Evolutionary conservation across 2,329 filamentous ascomycete species (phyloP).

Genomic region (Epichloe glyceriae): DNA sequence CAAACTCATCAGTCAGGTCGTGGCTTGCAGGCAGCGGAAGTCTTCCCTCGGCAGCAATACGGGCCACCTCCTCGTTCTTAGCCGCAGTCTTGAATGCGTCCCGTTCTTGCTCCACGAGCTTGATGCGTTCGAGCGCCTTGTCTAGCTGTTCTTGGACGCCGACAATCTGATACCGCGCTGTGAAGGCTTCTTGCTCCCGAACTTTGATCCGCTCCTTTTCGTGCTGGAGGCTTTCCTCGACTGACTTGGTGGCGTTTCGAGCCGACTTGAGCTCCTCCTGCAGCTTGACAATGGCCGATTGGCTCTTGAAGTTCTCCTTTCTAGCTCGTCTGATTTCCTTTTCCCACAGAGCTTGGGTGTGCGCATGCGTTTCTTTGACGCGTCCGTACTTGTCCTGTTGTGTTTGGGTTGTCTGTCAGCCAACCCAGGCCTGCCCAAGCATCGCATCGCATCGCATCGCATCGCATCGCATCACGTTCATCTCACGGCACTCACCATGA

Average conservation of each 20-base stretch:
- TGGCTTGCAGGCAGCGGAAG: slow-evolving; percentile 47
- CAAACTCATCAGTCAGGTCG: slow-evolving; percentile 48
- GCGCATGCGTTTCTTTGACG: slow-evolving; percentile 55
- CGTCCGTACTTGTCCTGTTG: slow-evolving; percentile 55
- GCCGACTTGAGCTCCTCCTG: slow-evolving; percentile 59
- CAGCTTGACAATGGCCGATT: slow-evolving; percentile 55
- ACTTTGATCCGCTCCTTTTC: slow-evolving; percentile 49
- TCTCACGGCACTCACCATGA: slow-evolving; percentile 44
- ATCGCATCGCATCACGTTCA: not conserved
- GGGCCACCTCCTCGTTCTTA: slow-evolving; percentile 59
- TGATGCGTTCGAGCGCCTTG: slow-evolving; percentile 48
- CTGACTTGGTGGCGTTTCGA: slow-evolving; percentile 38
- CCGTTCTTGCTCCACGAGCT: slow-evolving; percentile 58
- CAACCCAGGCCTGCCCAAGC: no score
- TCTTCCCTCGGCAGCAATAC: slow-evolving; percentile 58
- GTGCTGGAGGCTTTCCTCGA: slow-evolving; percentile 46
- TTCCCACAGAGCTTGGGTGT: slow-evolving; percentile 56
- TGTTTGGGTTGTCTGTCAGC: not conserved
- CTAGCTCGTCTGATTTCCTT: slow-evolving; percentile 58
- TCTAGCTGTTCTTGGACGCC: slow-evolving; percentile 54
- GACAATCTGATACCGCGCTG: slow-evolving; percentile 52
- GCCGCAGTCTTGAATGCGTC: slow-evolving; percentile 61
- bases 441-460: no score
- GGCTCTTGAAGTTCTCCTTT: slow-evolving; percentile 65
- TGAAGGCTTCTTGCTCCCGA: slow-evolving; percentile 57